Evolutionary conservation across 345 rosid species (phyloP), one percentile per base, ranked within the genome.

Genomic region (Eutrema yunnanense): DNA sequence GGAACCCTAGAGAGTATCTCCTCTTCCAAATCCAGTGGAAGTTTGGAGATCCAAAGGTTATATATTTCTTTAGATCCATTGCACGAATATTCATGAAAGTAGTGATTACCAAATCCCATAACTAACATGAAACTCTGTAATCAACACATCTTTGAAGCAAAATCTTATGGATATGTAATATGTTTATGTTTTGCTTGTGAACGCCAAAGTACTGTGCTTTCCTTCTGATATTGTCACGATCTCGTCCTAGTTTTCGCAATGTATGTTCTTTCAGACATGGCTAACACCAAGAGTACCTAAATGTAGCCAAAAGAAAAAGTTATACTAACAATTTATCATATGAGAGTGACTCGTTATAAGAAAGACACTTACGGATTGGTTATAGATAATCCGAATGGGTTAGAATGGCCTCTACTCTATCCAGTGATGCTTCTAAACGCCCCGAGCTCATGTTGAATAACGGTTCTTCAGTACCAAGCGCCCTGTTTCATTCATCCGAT

Each of bases 401-500:
- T 55, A 88, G 13, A 73, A 94, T 88, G 48, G 92, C 82, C 79
- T 91, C 97, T 57, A 94, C 83, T 84, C 97, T 82, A 69, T 94
- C 97, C 3, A 91, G 79, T 3, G 98, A 89, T 34, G 98, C 98
- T 55, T 86, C 84, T 82, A 94, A 81, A 50, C 82, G 65, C 63
- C 97, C 98, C 0, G 97, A 80, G 80, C 80, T 76, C 97, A 91
- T 81, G 84, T 91, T 91, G 85, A 94, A 89, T 44, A 91, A 69
- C 22, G 95, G 86, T 73, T 91, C 96, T 42, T 77, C 85, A 5
- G 87, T 71, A 53, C 97, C 98, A 44, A 94, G 79, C 6, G 88
- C 91, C 78, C 98, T 89, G 90, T 79, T 49, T 49, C 63, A 76
- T 41, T 43, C 68, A 78, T 32, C 60, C 60, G 33, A 13, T 40